phyloP scores from a whole-genome alignment of 2,329 filamentous ascomycete genomes.

The Neospermospora avenae region DNA sequence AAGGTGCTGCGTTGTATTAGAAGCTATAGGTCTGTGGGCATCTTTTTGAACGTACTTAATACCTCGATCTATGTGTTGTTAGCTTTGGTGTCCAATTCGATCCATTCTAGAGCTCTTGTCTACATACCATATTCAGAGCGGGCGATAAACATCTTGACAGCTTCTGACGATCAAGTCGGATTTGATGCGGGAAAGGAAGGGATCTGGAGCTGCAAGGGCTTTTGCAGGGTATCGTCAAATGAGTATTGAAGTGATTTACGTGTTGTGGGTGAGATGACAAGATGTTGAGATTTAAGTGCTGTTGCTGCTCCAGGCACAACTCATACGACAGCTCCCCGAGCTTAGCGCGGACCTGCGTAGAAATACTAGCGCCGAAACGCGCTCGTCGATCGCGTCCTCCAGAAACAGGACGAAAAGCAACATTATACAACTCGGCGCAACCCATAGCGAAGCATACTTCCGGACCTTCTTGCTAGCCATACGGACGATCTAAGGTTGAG shows the following conservation, averaged over 20 bases:
- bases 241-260: not conserved
- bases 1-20: conserved; percentile 71
- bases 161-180: not conserved
- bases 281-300: conserved; percentile 10
- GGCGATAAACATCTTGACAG: conserved; percentile 90
- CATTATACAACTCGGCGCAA: not conserved
- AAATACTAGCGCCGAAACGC: no score
- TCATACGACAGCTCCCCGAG: conserved; percentile 8
- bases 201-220: conserved; percentile 14
- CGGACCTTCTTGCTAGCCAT: not conserved
- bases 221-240: not conserved
- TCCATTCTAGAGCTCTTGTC: conserved; percentile 17
- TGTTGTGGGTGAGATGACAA: not conserved
- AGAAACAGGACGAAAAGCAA: not conserved
- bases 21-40: not conserved
- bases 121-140: conserved; percentile 97
- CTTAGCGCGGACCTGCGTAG: not conserved
- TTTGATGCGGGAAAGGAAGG: conserved; percentile 4
- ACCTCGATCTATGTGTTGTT: conserved; percentile 72
- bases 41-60: conserved; percentile 72
- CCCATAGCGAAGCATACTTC: not conserved
- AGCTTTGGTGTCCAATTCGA: conserved; percentile 29
- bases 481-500: not conserved
- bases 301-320: conserved; percentile 12
- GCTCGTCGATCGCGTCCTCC: conserved; percentile 1